Evolutionary conservation across 1,139 yeast genomes (phyloP).

Genomic region (Citeromyces siamensis): DNA sequence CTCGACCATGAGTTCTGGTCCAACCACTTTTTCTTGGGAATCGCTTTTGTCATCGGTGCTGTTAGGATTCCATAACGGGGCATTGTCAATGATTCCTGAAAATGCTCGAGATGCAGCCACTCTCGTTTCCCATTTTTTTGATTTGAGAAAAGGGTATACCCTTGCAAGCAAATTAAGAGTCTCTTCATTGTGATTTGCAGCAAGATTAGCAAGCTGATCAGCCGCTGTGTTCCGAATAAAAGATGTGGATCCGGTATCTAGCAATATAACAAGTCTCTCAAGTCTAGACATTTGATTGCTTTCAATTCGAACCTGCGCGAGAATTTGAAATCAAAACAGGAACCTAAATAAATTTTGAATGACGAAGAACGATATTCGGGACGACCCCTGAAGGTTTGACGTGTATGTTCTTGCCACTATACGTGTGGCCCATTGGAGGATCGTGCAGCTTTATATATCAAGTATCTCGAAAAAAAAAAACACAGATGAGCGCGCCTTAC

Average conservation of each 20-base stretch:
- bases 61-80: constrained; percentile 82
- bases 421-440: constrained; percentile 1
- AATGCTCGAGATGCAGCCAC: constrained; percentile 91
- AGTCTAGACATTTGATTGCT: constrained; percentile 23
- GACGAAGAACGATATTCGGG: too few relatives aligned
- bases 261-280: constrained; percentile 63
- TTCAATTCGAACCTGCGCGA: not conserved
- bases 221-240: constrained; percentile 95
- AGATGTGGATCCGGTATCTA: constrained; percentile 93
- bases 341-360: not conserved
- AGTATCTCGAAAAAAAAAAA: not conserved
- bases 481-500: not conserved
- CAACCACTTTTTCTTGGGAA: constrained; percentile 11
- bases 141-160: constrained; percentile 79
- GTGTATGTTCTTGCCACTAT: not conserved
- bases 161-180: constrained; percentile 71
- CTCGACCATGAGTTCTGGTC: constrained; percentile 6
- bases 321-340: too few relatives aligned
- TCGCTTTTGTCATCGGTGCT: constrained; percentile 15
- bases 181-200: constrained; percentile 92
- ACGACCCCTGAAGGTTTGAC: too few relatives aligned
- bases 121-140: constrained; percentile 92
- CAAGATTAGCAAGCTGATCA: constrained; percentile 89
- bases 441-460: constrained; percentile 3
- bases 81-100: constrained; percentile 82